Evolutionary conservation across 2,329 filamentous ascomycete genomes (phyloP), one percentile per base, ranked within the genome.

Genomic region (Pseudogymnoascus sp.): DNA sequence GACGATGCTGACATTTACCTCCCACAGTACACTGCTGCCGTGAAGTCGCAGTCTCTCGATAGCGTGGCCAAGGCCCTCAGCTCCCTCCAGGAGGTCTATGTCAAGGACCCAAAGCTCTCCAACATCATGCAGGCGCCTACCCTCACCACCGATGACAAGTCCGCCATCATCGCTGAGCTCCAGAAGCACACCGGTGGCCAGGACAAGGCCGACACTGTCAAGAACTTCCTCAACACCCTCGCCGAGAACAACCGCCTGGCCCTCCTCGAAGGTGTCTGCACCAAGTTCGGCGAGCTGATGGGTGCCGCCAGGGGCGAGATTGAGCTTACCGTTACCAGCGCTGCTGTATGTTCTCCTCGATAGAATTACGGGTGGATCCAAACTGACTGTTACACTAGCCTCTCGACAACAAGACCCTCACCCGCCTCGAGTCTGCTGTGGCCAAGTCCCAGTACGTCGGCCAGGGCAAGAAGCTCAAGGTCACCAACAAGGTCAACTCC

Each of bases 391-490:
- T 61, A 65, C 38, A 58, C 31, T 69, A 94, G 90, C 82, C 88
- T 76, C 87, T 99, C 74, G 94, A 99, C 78, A 84, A 79, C 82
- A 92, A 87, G 83, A 92, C 89, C 67, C 84, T 99, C 72, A 81
- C 77, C 76, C 89, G 94, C 74, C 85, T 99, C 70, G 92, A 99
- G 83, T 79, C 81, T 69, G 92, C 92, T 71, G 87, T 97, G 72
- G 76, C 87, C 79, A 97, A 97, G 85, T 96, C 92, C 66, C 78
- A 87, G 75, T 95, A 92, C 80, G 86, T 92, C 71, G 87, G 88
- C 74, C 84, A 89, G 77, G 92, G 92, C 81, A 92, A 97, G 88
- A 97, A 96, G 84, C 86, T 97, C 78, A 97, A 96, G 88, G 89
- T 97, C 72, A 90, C 91, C 71, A 89, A 95, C 80, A 89, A 91